Percentiles rank a stretch among this genome's conserved stretches.
Evolutionary conservation across 129 eudicot species (phyloP).

Genomic region (Flaveria trinervia): DNA sequence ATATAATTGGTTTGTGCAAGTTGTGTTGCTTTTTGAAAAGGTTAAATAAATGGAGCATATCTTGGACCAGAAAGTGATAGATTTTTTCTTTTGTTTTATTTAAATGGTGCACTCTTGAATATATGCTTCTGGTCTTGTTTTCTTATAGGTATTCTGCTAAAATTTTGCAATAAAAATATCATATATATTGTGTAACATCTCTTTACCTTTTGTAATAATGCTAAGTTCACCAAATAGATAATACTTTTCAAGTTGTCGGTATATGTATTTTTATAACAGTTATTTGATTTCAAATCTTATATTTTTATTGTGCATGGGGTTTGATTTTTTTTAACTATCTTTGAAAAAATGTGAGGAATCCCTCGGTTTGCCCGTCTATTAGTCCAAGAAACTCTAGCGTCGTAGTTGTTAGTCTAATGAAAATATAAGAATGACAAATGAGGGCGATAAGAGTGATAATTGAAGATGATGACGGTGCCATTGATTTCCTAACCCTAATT

Average conservation of each 20-base stretch:
- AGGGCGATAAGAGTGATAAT: too few species aligned
- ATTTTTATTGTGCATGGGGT: too few species aligned
- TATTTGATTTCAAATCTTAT: too few species aligned
- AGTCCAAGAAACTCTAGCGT: too few species aligned
- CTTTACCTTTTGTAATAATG: neutral
- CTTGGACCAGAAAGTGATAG: neutral
- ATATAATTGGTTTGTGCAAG: neutral
- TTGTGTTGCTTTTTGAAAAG: neutral
- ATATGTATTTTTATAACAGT: too few species aligned
- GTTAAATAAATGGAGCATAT: neutral
- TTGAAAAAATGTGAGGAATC: too few species aligned
- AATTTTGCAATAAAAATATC: neutral
- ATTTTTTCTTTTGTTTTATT: neutral
- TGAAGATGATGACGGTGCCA: too few species aligned
- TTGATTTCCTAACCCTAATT: too few species aligned
- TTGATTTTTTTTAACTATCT: too few species aligned
- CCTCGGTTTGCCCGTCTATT: too few species aligned
- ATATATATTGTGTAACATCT: neutral
- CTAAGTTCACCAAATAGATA: neutral
- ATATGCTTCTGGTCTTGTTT: constrained; percentile 2
- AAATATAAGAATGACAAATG: too few species aligned
- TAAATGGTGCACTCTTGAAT: neutral
- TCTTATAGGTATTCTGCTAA: neutral
- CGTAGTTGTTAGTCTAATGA: too few species aligned
- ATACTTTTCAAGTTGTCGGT: neutral